Base-by-base conservation (phyloP, 192 early-diverging fungal genomes). In the Coemansia sp. region DNA sequence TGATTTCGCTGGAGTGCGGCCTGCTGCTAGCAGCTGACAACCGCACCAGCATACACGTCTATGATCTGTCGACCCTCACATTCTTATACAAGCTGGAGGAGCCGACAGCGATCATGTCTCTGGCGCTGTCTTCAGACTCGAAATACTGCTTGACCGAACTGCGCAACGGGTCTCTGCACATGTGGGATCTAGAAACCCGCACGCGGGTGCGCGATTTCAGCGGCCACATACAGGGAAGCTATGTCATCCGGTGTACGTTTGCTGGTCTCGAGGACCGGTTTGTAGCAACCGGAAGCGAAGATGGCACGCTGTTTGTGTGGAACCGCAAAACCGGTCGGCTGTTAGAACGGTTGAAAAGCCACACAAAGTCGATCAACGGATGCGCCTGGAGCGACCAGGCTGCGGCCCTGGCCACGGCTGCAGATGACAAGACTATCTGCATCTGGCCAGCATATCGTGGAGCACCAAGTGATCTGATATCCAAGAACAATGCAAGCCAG, bases 251-350 rank as follows among this genome's bases (percentile, higher is more conserved):
- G 56, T 94, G 91, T 4, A 89, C 91, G 28, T 94, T 99, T 84
- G 96, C 93, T 10, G 96, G 96, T 12, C 63, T 85, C 25, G 80
- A 90, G 54, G 87, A 96, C 45, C 85, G 87, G 36, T 94, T 96
- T 68, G 87, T 99, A 18, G 68, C 92, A 1, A 91, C 91, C 63
- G 96, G 96, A n/a, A 98, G 95, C 76, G 94, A 97, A 85, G 92
- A 77, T 38, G 75, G 80, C 17, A 48, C 62, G 36, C 36, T 77
- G 50, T 71, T 63, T 72, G 72, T 82, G 36, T 82, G 80, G 80
- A 82, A 71, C 64, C 63, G 75, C 48, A 61, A 71, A 45, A 71
- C 75, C 10, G 80, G 80, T 1, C 56, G 58, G 32, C 56, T 68
- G 20, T 54, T 82, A 50, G 72, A 65, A 7, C 75, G 68, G 31